phyloP scores from a whole-genome alignment of 2,329 filamentous ascomycete genomes.

The Aspergillus ochraceoroseus region DNA sequence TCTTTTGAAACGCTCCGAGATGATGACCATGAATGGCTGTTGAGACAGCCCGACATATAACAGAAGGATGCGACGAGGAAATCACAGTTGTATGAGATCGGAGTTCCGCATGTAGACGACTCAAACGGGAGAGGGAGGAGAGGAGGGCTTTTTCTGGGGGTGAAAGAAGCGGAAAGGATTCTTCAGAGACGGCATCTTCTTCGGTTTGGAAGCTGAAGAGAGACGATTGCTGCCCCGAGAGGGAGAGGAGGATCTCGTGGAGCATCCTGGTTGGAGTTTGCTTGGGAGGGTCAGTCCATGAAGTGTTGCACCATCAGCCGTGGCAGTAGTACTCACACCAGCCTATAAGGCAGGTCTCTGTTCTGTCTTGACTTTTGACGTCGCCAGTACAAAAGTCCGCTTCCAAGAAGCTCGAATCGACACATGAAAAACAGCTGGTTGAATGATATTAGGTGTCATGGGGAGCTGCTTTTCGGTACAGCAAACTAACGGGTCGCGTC shows the following conservation, averaged over 20 bases:
- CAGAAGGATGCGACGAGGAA: constrained; percentile 66
- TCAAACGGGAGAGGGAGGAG: constrained; percentile 68
- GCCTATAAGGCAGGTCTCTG: constrained; percentile 27
- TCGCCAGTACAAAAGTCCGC: constrained; percentile 43
- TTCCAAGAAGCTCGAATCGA: constrained; percentile 45
- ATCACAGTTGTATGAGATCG: constrained; percentile 63
- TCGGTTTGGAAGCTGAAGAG: constrained; percentile 60
- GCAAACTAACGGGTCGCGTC: constrained; percentile 14
- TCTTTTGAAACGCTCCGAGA: constrained; percentile 72
- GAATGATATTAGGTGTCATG: constrained; percentile 7
- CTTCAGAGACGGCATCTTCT: constrained; percentile 48
- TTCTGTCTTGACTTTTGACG: constrained; percentile 27
- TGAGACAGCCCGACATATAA: constrained; percentile 81
- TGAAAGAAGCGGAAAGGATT: constrained; percentile 54
- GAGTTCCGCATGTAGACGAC: constrained; percentile 69
- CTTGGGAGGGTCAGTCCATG: constrained; percentile 16
- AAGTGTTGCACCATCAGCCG: neutral
- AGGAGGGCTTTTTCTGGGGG: constrained; percentile 80
- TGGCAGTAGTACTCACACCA: constrained; percentile 12
- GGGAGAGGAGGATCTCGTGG: constrained; percentile 94
- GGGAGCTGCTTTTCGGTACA: neutral
- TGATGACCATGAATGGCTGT: constrained; percentile 70
- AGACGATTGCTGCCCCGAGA: constrained; percentile 88
- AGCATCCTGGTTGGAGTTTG: constrained; percentile 61
- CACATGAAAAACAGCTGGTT: constrained; percentile 36